Percentiles rank a stretch among this genome's conserved stretches.
Evolutionary conservation across 2,329 filamentous ascomycete species (phyloP).

Genomic region (Exophiala calicioides): DNA sequence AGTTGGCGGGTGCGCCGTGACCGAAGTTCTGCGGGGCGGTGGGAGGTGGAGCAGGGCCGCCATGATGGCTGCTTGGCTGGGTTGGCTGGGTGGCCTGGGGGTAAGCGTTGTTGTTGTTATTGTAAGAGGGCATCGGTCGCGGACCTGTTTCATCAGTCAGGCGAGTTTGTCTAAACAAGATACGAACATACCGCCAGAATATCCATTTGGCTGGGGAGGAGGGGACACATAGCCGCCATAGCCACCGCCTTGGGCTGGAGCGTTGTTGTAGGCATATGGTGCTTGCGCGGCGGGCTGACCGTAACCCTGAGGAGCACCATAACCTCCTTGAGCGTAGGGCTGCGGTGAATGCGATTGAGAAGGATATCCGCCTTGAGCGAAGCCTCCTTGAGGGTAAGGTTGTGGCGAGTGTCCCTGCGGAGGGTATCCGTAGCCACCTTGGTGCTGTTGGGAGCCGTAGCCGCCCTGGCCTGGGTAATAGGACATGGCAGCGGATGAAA

Average conservation of each 20-base stretch:
- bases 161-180: background rate
- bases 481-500: slow-evolving; percentile 20
- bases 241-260: slow-evolving; percentile 38
- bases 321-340: slow-evolving; percentile 32
- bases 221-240: slow-evolving; percentile 33
- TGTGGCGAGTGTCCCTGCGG: slow-evolving; percentile 37
- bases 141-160: no score
- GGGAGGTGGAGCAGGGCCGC: slow-evolving; percentile 67
- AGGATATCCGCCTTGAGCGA: slow-evolving; percentile 23
- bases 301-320: slow-evolving; percentile 41
- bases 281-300: slow-evolving; percentile 46
- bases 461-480: slow-evolving; percentile 20
- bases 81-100: slow-evolving; percentile 35
- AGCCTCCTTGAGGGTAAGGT: slow-evolving; percentile 34
- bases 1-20: slow-evolving; percentile 74
- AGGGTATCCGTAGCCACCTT: slow-evolving; percentile 32
- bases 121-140: slow-evolving; percentile 27
- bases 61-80: no score
- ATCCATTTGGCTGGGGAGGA: slow-evolving; percentile 42
- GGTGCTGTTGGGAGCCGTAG: slow-evolving; percentile 47
- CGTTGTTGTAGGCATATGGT: slow-evolving; percentile 37
- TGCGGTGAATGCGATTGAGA: slow-evolving; percentile 37
- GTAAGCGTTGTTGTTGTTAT: slow-evolving; percentile 14
- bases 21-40: slow-evolving; percentile 71
- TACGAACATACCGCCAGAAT: slow-evolving; percentile 36